Percentiles rank a stretch among this genome's conserved stretches.
Conservation (phyloP, 2,329 filamentous ascomycete species). For the Endoconidiophora laricicola region DNA sequence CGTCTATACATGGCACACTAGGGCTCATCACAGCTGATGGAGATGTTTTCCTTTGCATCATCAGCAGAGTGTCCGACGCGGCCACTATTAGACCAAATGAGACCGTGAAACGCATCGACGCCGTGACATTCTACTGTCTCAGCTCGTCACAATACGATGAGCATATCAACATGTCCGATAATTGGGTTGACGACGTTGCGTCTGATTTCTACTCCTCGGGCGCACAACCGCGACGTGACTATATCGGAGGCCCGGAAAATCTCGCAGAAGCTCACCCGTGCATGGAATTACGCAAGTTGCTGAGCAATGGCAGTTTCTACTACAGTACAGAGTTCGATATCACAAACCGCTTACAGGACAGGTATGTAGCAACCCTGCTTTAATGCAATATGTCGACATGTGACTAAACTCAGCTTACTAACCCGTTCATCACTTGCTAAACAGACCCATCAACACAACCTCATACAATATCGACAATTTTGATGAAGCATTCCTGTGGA, state of each 20-base stretch:
- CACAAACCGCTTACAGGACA: conserved; percentile 80
- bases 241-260: conserved; percentile 20
- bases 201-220: conserved; percentile 29
- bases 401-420: conserved; percentile 12
- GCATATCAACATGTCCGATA: conserved; percentile 37
- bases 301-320: conserved; percentile 90
- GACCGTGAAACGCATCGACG: conserved; percentile 71
- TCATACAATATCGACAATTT: conserved; percentile 85
- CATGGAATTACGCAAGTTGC: conserved; percentile 73
- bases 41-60: conserved; percentile 82
- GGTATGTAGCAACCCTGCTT: conserved; percentile 28
- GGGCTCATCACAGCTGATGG: conserved; percentile 69
- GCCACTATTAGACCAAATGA: conserved; percentile 75
- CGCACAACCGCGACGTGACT: conserved; percentile 18
- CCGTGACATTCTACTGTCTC: conserved; percentile 84
- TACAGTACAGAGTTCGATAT: conserved; percentile 98
- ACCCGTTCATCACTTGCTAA: conserved; percentile 3
- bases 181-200: conserved; percentile 32
- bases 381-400: not conserved
- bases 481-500: conserved; percentile 89
- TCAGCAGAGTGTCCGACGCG: conserved; percentile 62
- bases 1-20: conserved; percentile 67
- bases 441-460: conserved; percentile 53
- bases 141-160: conserved; percentile 78
- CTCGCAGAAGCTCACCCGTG: conserved; percentile 69